A percentile compares a stretch with the other conserved stretches of the same genome.
Evolutionary conservation across 208 protist species (phyloP).

Genomic region (Acanthamoeba lenticulata): DNA sequence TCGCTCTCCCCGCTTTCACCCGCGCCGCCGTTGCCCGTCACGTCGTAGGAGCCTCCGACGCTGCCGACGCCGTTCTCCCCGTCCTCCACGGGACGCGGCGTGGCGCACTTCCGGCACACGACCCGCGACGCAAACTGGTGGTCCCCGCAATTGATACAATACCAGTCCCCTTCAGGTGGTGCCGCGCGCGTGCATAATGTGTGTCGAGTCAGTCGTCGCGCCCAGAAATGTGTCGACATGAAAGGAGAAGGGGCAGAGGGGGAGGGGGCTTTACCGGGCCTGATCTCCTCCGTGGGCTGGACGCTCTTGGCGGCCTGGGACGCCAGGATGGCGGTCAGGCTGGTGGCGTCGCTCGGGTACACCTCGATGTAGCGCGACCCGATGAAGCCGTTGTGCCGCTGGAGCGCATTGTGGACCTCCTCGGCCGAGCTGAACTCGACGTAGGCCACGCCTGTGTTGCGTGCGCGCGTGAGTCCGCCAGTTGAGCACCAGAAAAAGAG

Average conservation of each 20-base stretch:
- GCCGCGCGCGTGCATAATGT: background rate
- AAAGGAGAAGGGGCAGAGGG: background rate
- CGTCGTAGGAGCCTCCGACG: background rate
- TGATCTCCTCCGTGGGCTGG: constrained; percentile 7
- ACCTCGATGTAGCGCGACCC: constrained; percentile 49
- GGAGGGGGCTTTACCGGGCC: constrained; percentile 16
- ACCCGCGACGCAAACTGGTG: constrained; percentile 44
- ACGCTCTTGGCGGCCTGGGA: constrained; percentile 18
- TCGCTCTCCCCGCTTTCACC: background rate
- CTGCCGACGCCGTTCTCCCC: background rate
- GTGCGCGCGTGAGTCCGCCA: background rate
- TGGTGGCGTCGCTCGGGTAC: constrained; percentile 43
- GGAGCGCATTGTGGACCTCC: constrained; percentile 16
- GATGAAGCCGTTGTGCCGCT: constrained; percentile 56
- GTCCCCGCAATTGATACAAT: constrained; percentile 49
- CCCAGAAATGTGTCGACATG: background rate
- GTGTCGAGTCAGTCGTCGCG: background rate
- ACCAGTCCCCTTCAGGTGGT: constrained; percentile 3
- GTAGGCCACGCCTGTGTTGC: constrained; percentile 10
- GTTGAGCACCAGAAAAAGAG: background rate
- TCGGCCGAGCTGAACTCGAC: constrained; percentile 45
- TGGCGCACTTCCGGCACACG: constrained; percentile 50
- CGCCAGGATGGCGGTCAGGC: constrained; percentile 12
- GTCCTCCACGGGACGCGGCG: constrained; percentile 15
- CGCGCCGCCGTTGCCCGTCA: background rate